phyloP scores from a whole-genome alignment of 768 basidiomycete species.

The Hydnum rufescens region DNA sequence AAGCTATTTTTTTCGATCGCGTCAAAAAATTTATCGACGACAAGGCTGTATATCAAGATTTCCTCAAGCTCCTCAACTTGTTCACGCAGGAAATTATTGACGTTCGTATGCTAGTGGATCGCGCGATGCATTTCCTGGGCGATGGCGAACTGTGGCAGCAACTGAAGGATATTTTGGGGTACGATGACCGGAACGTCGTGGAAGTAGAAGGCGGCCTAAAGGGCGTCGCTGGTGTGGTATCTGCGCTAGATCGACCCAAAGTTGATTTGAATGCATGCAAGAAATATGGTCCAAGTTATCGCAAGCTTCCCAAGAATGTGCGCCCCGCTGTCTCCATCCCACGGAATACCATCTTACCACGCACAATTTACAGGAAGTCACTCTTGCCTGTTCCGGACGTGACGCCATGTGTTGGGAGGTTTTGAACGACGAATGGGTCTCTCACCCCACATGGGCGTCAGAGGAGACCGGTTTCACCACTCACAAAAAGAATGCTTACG shows the following conservation, averaged over 20 bases:
- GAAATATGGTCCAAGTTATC: constrained; percentile 78
- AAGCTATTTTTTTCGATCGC: constrained; percentile 85
- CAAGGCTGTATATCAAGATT: constrained; percentile 42
- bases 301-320: constrained; percentile 71
- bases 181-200: constrained; percentile 36
- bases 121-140: constrained; percentile 64
- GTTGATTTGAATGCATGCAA: constrained; percentile 21
- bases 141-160: constrained; percentile 53
- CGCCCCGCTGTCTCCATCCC: constrained; percentile 19
- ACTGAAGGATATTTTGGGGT: constrained; percentile 74
- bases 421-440: constrained; percentile 94
- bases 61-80: constrained; percentile 77
- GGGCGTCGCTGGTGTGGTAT: constrained; percentile 35
- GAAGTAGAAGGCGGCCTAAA: constrained; percentile 11
- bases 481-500: constrained; percentile 92
- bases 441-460: constrained; percentile 95
- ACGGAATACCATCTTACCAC: background rate
- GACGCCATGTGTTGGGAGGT: constrained; percentile 91
- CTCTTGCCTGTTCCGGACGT: constrained; percentile 80
- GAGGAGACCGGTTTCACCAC: constrained; percentile 88
- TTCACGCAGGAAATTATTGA: constrained; percentile 89
- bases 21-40: constrained; percentile 35
- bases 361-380: constrained; percentile 46
- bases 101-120: constrained; percentile 57
- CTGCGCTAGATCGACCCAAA: constrained; percentile 62